Base-by-base conservation (phyloP, 805 yeast species). In the Metahyphopichia silvanorum region DNA sequence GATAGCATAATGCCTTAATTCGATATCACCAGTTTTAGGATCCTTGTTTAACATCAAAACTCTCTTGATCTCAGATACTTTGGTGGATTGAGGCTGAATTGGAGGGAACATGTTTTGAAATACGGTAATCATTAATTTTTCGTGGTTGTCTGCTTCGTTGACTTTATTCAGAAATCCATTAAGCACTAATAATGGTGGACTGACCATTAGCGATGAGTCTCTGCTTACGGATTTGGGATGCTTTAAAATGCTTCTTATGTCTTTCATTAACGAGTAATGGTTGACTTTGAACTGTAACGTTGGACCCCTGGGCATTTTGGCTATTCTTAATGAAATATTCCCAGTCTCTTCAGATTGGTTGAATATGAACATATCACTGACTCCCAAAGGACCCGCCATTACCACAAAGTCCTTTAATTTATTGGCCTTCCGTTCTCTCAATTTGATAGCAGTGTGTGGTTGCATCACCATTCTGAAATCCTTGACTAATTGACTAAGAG, bases 341-440 rank as follows among this genome's bases (percentile, higher is more conserved):
- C 96, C 97, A 1, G 82, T 65, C 25, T 71, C 72, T 46, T 79
- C 82, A 23, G 85, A 75, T 55, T 88, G 96, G 40, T 87, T 82
- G 66, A 93, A 89, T 14, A 91, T 68, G 62, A 93, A 77, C 51
- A 93, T 61, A 60, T 91, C 96, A 5, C 91, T 74, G 15, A 93
- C 96, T 17, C 95, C 95, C 27, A 93, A 68, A 10, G 98, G 98
- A 5, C 98, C 98, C 23, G 96, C 86, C 96, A 93, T 89, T n/a
- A 87, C 95, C n/a, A 89, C 76, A 48, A 84, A 93, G 62, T 91
- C 98, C 57, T 84, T 86, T 44, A 93, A 69, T 53, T 80, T 85
- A 60, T 93, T 93, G 24, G 86, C 69, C 54, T 86, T 86, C 31
- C 98, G 71, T 61, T 93, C 98, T 43, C 81, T 74, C 38, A 93